Percentiles rank a stretch among this genome's conserved stretches.
These are phyloP conservation scores for Cavenderia fasciculata DNA, from an alignment of 78 protist genomes.

Conservation along the genomic window DNA sequence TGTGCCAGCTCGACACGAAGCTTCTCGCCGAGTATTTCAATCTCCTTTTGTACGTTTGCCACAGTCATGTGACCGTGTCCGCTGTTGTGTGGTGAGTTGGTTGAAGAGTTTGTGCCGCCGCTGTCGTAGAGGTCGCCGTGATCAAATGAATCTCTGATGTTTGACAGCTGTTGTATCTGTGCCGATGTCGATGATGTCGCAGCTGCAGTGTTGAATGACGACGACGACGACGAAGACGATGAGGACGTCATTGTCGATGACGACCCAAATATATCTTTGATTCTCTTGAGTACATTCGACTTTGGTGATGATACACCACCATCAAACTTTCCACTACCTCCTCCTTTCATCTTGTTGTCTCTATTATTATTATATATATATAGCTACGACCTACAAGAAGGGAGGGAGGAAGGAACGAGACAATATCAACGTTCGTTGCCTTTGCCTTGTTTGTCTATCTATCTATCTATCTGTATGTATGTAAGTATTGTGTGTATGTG, in stretches of 20 bases:
- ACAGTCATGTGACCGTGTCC: too few relatives aligned
- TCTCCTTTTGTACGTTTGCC: too few relatives aligned
- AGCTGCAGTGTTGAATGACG: background rate
- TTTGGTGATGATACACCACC: slow-evolving; percentile 62
- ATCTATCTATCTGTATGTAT: background rate
- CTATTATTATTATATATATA: too few relatives aligned
- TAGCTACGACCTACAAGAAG: too few relatives aligned
- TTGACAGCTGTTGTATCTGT: too few relatives aligned
- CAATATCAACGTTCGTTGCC: too few relatives aligned
- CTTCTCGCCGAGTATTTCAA: background rate
- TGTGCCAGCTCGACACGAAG: background rate
- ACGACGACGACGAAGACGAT: background rate
- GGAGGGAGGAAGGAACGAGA: too few relatives aligned
- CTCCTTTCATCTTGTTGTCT: background rate
- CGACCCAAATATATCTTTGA: slow-evolving; percentile 61
- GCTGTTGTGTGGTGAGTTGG: too few relatives aligned
- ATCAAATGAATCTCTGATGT: too few relatives aligned
- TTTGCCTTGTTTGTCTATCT: background rate
- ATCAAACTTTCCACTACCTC: slow-evolving; percentile 21
- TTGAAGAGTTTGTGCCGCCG: too few relatives aligned
- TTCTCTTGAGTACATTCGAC: slow-evolving; percentile 52
- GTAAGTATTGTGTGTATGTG: background rate
- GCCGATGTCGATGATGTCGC: background rate
- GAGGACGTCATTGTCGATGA: background rate
- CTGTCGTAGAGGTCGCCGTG: too few relatives aligned